These are phyloP conservation scores for Epichloe elymi DNA, from an alignment of 2,329 filamentous ascomycete genomes.

Conservation along the genomic window DNA sequence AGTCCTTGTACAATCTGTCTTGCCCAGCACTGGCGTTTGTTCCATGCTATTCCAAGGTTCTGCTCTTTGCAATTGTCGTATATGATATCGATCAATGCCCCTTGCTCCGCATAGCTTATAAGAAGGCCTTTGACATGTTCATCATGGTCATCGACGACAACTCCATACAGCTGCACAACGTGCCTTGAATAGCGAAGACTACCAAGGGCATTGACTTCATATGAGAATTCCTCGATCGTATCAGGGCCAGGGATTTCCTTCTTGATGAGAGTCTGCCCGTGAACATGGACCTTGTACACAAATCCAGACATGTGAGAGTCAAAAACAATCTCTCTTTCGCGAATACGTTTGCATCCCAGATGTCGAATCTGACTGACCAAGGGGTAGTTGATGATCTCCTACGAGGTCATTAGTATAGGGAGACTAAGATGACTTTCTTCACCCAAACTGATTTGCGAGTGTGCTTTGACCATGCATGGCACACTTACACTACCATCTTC, in stretches of 20 bases:
- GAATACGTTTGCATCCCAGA: constrained; percentile 49
- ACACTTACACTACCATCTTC: constrained; percentile 68
- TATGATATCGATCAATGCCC: constrained; percentile 79
- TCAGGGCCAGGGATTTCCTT: constrained; percentile 97
- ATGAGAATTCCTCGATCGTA: constrained; percentile 90
- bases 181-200: constrained; percentile 57
- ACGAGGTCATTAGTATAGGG: constrained; percentile 6
- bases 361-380: constrained; percentile 60
- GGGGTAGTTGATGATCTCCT: constrained; percentile 84
- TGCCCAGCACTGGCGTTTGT: constrained; percentile 72
- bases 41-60: constrained; percentile 48
- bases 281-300: constrained; percentile 78
- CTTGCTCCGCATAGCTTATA: constrained; percentile 75
- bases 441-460: not conserved
- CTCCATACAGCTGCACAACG: constrained; percentile 76
- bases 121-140: constrained; percentile 74
- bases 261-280: constrained; percentile 66
- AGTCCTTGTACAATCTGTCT: constrained; percentile 81
- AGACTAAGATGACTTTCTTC: no score
- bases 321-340: constrained; percentile 67
- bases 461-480: not conserved
- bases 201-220: constrained; percentile 92
- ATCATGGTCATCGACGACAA: constrained; percentile 82
- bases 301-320: constrained; percentile 93
- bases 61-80: constrained; percentile 59